These are phyloP conservation scores for Hypoxylon sp. DNA, from an alignment of 2,329 filamentous ascomycete genomes.

Conservation along the genomic window DNA sequence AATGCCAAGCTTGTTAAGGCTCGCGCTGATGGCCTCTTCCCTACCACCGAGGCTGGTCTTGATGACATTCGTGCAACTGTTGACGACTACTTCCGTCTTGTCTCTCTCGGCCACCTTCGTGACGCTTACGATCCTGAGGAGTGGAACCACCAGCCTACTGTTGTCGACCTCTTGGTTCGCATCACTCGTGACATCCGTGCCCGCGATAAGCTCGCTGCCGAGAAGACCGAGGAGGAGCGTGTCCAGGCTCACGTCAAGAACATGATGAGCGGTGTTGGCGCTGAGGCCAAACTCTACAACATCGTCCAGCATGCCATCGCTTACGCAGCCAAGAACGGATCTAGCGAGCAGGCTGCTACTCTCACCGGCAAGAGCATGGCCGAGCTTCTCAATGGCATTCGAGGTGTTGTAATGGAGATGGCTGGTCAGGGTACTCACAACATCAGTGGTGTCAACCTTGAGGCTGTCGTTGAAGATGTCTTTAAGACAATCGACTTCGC, in stretches of 20 bases:
- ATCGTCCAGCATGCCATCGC: slow-evolving; percentile 48
- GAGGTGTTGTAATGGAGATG: slow-evolving; percentile 27
- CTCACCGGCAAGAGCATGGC: slow-evolving; percentile 32
- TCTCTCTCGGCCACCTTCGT: slow-evolving; percentile 47
- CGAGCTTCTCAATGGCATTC: slow-evolving; percentile 35
- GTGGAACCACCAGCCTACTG: slow-evolving; percentile 30
- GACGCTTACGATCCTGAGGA: slow-evolving; percentile 36
- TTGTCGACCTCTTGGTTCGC: slow-evolving; percentile 46
- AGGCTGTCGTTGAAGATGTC: slow-evolving; percentile 41
- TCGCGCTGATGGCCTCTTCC: slow-evolving; percentile 51
- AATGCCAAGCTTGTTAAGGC: slow-evolving; percentile 47
- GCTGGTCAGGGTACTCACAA: slow-evolving; percentile 54
- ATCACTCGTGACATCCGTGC: slow-evolving; percentile 52
- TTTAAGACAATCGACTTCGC: slow-evolving; percentile 44
- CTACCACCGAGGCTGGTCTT: slow-evolving; percentile 46
- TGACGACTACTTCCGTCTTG: slow-evolving; percentile 51
- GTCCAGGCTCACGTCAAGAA: slow-evolving; percentile 42
- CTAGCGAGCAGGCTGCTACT: slow-evolving; percentile 57
- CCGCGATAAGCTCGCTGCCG: slow-evolving; percentile 50
- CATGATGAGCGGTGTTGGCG: slow-evolving; percentile 44
- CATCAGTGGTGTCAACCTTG: slow-evolving; percentile 14
- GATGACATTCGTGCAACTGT: slow-evolving; percentile 46
- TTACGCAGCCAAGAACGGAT: slow-evolving; percentile 54
- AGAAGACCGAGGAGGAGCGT: slow-evolving; percentile 40
- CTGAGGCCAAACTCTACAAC: slow-evolving; percentile 44